Conservation (phyloP, 805 yeast species). For the Saccharomycopsis olivae region DNA sequence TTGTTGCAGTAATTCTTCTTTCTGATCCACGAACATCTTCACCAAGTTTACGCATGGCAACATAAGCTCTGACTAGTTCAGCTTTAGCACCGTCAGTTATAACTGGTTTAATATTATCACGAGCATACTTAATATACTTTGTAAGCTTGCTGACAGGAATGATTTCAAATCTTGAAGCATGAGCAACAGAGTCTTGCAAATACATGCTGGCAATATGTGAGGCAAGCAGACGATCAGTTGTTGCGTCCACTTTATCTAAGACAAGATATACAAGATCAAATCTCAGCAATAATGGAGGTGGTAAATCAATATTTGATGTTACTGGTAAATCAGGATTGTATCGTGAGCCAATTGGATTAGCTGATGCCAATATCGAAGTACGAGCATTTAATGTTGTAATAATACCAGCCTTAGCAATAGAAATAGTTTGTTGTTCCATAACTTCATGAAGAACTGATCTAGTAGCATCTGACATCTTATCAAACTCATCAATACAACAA, state of each 20-base stretch:
- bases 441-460: conserved; percentile 99
- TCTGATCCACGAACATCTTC: conserved; percentile 83
- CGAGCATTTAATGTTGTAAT: conserved; percentile 97
- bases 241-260: conserved; percentile 85
- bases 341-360: conserved; percentile 95
- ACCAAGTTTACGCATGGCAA: conserved; percentile 88
- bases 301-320: conserved; percentile 88
- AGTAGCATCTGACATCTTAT: conserved; percentile 90
- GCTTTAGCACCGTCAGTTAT: conserved; percentile 72
- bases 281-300: conserved; percentile 91
- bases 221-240: conserved; percentile 76
- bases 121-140: conserved; percentile 87
- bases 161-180: conserved; percentile 55
- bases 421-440: conserved; percentile 98
- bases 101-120: conserved; percentile 70
- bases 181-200: conserved; percentile 74
- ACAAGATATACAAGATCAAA: conserved; percentile 90
- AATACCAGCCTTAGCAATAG: conserved; percentile 97
- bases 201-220: conserved; percentile 86
- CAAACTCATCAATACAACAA: conserved; percentile 97
- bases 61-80: conserved; percentile 80
- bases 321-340: conserved; percentile 94
- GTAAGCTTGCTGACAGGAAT: conserved; percentile 84
- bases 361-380: conserved; percentile 96
- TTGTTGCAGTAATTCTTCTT: conserved; percentile 92